Conservation (phyloP, 768 basidiomycete genomes). For the Trametes sanguinea region DNA sequence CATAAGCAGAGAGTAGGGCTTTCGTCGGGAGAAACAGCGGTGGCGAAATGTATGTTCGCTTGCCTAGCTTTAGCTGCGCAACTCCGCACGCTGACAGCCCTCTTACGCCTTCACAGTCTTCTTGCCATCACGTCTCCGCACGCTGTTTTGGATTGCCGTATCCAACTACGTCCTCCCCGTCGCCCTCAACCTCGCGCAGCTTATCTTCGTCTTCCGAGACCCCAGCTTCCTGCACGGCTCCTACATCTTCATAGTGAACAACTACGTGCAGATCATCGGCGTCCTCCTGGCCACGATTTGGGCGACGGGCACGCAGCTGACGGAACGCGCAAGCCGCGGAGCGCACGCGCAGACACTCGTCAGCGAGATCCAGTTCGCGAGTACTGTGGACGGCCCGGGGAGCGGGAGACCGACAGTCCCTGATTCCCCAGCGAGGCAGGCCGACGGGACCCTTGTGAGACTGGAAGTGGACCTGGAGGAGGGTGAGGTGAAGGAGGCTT, state of each 20-base stretch:
- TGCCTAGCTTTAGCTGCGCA: neutral
- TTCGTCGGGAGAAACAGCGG: neutral
- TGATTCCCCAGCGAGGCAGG: too few species aligned
- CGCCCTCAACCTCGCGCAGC: slow-evolving; percentile 37
- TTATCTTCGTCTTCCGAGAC: slow-evolving; percentile 25
- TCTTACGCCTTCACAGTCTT: neutral
- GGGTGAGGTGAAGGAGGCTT: too few species aligned
- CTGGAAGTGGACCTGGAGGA: too few species aligned
- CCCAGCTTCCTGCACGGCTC: slow-evolving; percentile 9
- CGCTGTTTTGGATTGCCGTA: slow-evolving; percentile 39
- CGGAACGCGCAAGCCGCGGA: neutral
- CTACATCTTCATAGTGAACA: slow-evolving; percentile 17
- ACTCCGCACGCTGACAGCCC: too few species aligned
- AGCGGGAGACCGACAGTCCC: too few species aligned
- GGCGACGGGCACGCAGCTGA: slow-evolving; percentile 5
- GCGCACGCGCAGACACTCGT: too few species aligned
- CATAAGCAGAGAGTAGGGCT: neutral
- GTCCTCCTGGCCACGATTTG: slow-evolving; percentile 16
- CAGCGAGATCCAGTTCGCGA: too few species aligned
- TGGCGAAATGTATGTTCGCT: too few species aligned
- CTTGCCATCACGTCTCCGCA: slow-evolving; percentile 27
- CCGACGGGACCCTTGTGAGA: too few species aligned
- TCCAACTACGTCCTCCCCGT: slow-evolving; percentile 44
- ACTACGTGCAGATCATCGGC: slow-evolving; percentile 17
- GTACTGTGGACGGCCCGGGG: neutral